These are phyloP conservation scores for Plasmodium inui DNA, from an alignment of 169 alveolate genomes.

Conservation along the genomic window DNA sequence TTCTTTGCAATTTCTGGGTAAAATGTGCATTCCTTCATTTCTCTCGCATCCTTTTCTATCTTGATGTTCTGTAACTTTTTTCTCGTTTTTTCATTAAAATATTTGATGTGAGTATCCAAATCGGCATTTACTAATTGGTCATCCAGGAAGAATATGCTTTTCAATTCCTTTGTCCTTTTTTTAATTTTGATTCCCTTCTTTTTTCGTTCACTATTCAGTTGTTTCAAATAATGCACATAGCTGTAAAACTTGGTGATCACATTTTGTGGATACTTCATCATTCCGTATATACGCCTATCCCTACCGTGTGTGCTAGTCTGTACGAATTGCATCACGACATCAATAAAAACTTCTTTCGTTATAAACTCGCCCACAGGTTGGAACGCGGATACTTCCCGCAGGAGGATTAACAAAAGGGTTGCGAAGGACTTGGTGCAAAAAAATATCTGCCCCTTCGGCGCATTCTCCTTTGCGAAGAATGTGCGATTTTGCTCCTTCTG, in stretches of 20 bases:
- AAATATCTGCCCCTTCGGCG: not conserved
- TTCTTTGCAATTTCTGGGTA: conserved; percentile 16
- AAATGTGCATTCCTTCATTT: conserved; percentile 76
- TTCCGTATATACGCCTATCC: conserved; percentile 21
- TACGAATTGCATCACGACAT: conserved; percentile 8
- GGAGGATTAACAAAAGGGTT: conserved; percentile 16
- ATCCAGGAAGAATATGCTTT: conserved; percentile 44
- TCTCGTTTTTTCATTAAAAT: conserved; percentile 53
- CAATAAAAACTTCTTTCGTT: conserved; percentile 32
- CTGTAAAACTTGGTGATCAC: conserved; percentile 54
- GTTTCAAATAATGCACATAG: conserved; percentile 57
- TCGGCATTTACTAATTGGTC: conserved; percentile 49
- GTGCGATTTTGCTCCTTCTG: not conserved
- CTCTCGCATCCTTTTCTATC: conserved; percentile 18
- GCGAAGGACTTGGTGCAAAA: conserved; percentile 52
- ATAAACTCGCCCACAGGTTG: conserved; percentile 27
- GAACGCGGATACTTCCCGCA: conserved; percentile 28
- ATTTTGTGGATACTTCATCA: conserved; percentile 44
- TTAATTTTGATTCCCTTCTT: not conserved
- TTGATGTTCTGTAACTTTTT: conserved; percentile 37
- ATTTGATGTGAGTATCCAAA: conserved; percentile 38
- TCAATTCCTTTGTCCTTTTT: conserved; percentile 37
- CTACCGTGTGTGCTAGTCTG: not conserved
- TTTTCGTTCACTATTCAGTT: conserved; percentile 26
- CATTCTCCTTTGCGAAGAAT: not conserved